phyloP scores from a whole-genome alignment of 2,329 filamentous ascomycete species.

The Clonostachys rosea region DNA sequence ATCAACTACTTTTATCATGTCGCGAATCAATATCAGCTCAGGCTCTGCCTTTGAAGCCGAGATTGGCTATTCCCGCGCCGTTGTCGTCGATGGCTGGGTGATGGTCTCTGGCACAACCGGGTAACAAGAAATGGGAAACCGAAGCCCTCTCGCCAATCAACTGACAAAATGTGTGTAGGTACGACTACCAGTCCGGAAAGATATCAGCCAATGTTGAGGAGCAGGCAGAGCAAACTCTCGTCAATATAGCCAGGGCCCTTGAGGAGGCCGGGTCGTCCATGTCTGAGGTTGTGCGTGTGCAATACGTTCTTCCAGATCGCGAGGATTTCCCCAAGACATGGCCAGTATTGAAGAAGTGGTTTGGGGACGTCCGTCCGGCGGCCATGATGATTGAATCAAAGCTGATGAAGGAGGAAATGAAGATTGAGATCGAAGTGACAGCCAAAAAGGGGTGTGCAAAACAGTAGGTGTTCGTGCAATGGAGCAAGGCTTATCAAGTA shows the following conservation, averaged over 20 bases:
- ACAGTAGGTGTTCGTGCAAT: not conserved
- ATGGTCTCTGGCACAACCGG: constrained; percentile 52
- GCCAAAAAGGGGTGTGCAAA: constrained; percentile 19
- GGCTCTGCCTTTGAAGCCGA: constrained; percentile 45
- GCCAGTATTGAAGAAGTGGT: constrained; percentile 43
- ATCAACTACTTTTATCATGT: constrained; percentile 13
- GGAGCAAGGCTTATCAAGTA: no score
- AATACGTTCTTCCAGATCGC: constrained; percentile 44
- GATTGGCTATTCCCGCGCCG: constrained; percentile 51
- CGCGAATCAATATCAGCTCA: constrained; percentile 37
- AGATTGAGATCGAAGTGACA: constrained; percentile 37
- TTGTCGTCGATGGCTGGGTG: constrained; percentile 43
- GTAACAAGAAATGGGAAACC: constrained; percentile 15
- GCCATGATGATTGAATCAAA: constrained; percentile 48
- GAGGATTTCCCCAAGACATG: constrained; percentile 41
- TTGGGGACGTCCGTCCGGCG: constrained; percentile 43
- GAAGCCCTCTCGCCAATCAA: not conserved
- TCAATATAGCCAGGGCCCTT: constrained; percentile 40
- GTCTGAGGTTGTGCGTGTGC: constrained; percentile 43
- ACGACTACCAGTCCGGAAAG: constrained; percentile 41
- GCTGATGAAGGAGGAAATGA: constrained; percentile 44
- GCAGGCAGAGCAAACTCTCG: constrained; percentile 44
- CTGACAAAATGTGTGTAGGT: constrained; percentile 12
- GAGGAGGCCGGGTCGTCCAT: constrained; percentile 33
- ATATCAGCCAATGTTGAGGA: constrained; percentile 38